Conservation (phyloP, 192 early-diverging fungal species). For the Allomyces javanicus region DNA sequence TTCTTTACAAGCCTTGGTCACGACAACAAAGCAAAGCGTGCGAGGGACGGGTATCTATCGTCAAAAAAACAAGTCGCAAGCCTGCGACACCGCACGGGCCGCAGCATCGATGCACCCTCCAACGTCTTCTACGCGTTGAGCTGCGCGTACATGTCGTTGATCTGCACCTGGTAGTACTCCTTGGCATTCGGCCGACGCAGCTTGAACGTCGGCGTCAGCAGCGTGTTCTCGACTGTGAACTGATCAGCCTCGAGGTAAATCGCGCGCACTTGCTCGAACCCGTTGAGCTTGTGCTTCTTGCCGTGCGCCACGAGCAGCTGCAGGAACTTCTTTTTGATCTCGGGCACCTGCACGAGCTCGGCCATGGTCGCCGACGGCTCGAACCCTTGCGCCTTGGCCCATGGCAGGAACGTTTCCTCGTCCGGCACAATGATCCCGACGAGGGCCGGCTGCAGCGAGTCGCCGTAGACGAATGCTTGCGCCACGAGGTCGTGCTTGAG, state of each 20-base stretch:
- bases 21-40: not conserved
- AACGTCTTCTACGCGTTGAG: conserved; percentile 6
- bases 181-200: conserved; percentile 63
- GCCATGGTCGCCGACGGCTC: conserved; percentile 17
- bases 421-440: conserved; percentile 80
- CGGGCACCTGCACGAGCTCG: conserved; percentile 23
- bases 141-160: conserved; percentile 50
- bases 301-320: conserved; percentile 36
- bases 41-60: conserved; percentile 1
- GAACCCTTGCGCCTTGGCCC: conserved; percentile 29
- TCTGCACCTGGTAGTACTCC: conserved; percentile 38
- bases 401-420: conserved; percentile 37
- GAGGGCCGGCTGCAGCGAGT: conserved; percentile 64
- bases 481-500: conserved; percentile 52
- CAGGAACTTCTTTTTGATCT: conserved; percentile 34
- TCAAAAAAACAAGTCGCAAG: not conserved
- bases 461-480: conserved; percentile 87
- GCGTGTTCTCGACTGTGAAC: conserved; percentile 60
- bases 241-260: conserved; percentile 48
- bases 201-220: conserved; percentile 87
- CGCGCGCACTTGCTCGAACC: conserved; percentile 68
- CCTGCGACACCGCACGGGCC: too few relatives aligned
- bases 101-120: too few relatives aligned
- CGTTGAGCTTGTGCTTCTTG: conserved; percentile 52
- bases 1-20: not conserved